Conservation (phyloP, 805 yeast genomes). For the Zygosaccharomyces rouxii region DNA sequence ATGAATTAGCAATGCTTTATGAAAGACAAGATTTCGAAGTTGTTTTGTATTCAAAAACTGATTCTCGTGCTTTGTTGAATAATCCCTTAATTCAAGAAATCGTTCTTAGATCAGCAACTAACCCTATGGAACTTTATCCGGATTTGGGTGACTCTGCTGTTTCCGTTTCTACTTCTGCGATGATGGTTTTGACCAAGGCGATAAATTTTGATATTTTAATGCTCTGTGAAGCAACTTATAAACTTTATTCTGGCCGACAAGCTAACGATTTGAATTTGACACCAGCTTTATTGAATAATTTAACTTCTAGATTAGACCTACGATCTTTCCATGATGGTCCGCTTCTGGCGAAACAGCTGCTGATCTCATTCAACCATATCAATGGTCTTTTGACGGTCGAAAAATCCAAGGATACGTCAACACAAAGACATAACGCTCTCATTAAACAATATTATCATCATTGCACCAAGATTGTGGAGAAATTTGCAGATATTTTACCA, state of each 20-base stretch:
- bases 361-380: constrained; percentile 30
- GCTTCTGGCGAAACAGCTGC: constrained; percentile 27
- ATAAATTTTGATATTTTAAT: constrained; percentile 45
- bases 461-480: constrained; percentile 37
- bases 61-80: constrained; percentile 45
- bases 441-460: constrained; percentile 29
- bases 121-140: constrained; percentile 30
- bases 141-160: constrained; percentile 29
- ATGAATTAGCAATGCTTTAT: constrained; percentile 29
- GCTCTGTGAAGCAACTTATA: constrained; percentile 39
- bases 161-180: constrained; percentile 35
- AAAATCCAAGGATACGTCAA: constrained; percentile 18
- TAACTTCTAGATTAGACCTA: constrained; percentile 26
- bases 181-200: constrained; percentile 39
- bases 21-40: constrained; percentile 33
- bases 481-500: constrained; percentile 39
- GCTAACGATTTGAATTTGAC: constrained; percentile 31
- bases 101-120: constrained; percentile 32
- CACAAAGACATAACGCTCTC: constrained; percentile 27
- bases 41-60: constrained; percentile 43
- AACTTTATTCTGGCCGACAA: constrained; percentile 31
- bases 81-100: constrained; percentile 35
- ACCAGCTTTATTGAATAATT: constrained; percentile 30
- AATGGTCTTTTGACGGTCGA: constrained; percentile 31
- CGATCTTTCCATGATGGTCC: constrained; percentile 33